Evolutionary conservation across 805 yeast genomes (phyloP).

Genomic region (Ogataea dorogensis): DNA sequence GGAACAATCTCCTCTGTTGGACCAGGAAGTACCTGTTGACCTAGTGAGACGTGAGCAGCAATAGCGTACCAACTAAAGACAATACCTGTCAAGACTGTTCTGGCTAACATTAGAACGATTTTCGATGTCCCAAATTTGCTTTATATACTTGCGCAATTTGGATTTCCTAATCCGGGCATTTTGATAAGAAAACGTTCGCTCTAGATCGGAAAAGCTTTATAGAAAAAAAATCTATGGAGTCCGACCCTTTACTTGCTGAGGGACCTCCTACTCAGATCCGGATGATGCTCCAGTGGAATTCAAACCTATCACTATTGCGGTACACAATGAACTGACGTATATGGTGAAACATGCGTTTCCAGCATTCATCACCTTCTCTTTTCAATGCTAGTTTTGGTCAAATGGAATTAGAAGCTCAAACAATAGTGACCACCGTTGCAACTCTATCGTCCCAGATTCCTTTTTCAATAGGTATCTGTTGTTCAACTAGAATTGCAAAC

Average conservation of each 20-base stretch:
- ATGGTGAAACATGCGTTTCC: too few species aligned
- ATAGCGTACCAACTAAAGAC: neutral
- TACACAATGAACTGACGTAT: too few species aligned
- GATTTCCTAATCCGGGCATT: constrained; percentile 45
- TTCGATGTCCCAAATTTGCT: too few species aligned
- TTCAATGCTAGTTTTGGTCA: constrained; percentile 49
- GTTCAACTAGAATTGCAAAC: constrained; percentile 54
- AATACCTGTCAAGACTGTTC: neutral
- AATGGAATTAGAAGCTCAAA: constrained; percentile 50
- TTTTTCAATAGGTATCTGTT: constrained; percentile 50
- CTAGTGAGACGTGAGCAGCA: neutral
- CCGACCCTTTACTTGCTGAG: too few species aligned
- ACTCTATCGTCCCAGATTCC: constrained; percentile 52
- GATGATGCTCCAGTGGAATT: too few species aligned
- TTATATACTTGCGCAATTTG: too few species aligned
- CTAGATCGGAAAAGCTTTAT: too few species aligned
- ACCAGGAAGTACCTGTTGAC: constrained; percentile 1
- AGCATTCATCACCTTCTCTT: constrained; percentile 50
- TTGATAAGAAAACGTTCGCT: too few species aligned
- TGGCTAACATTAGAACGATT: constrained; percentile 31
- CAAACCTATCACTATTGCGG: too few species aligned
- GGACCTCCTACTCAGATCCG: too few species aligned
- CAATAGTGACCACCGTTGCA: constrained; percentile 48
- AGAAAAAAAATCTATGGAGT: too few species aligned
- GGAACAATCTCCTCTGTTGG: neutral